A percentile compares a stretch with the other conserved stretches of the same genome.
Conservation (phyloP, 2,329 filamentous ascomycete genomes). For the Trichoderma aggressivum region DNA sequence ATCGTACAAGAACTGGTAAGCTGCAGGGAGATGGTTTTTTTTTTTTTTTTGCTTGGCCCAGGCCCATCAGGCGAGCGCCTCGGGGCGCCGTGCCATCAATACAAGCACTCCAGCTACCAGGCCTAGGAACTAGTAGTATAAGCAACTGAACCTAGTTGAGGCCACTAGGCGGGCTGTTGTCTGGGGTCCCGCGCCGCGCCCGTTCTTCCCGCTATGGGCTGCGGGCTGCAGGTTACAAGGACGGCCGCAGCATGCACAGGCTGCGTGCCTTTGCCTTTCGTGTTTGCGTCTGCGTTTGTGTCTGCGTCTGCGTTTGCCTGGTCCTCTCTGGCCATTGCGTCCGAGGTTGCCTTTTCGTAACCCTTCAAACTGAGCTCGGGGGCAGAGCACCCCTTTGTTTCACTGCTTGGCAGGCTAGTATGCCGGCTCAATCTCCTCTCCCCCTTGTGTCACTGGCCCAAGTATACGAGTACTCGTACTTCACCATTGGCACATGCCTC, state of each 20-base stretch:
- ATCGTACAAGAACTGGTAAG: neutral
- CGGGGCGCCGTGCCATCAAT: neutral
- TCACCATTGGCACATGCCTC: neutral
- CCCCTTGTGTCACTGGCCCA: neutral
- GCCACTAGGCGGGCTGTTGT: neutral
- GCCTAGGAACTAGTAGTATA: neutral
- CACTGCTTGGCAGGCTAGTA: neutral
- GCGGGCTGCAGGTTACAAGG: constrained; percentile 34
- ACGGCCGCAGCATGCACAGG: constrained; percentile 38
- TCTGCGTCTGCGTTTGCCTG: neutral
- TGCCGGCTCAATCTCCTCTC: neutral
- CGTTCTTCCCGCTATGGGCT: constrained; percentile 26
- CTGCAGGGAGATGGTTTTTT: constrained; percentile 10
- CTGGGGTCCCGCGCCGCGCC: constrained; percentile 34
- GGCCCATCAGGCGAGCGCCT: neutral
- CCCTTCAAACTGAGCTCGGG: neutral
- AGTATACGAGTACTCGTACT: too few species aligned
- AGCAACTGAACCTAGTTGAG: neutral
- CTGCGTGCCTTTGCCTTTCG: constrained; percentile 25
- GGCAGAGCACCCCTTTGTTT: neutral
- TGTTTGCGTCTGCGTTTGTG: neutral
- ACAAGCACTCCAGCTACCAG: neutral
- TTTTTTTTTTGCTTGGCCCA: neutral
- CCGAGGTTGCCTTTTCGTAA: neutral
- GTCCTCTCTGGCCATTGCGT: neutral